These are phyloP conservation scores for Prunus padus DNA, from an alignment of 306 rosid species.

Conservation along the genomic window DNA sequence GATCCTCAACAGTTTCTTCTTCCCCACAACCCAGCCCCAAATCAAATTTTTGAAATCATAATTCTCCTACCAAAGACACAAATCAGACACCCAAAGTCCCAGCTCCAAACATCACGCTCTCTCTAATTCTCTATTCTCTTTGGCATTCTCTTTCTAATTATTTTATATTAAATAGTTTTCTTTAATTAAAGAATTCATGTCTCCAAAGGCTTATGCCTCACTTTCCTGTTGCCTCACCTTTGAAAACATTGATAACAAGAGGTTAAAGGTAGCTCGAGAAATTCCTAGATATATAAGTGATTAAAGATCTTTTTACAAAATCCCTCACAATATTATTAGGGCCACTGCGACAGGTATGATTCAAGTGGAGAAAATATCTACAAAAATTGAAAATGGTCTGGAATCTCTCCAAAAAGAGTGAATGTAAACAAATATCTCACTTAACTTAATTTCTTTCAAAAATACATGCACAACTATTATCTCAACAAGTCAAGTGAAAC, in stretches of 20 bases:
- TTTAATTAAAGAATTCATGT: neutral
- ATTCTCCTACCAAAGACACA: conserved; percentile 1
- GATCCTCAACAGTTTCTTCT: neutral
- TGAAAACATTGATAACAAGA: neutral
- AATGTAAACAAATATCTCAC: neutral
- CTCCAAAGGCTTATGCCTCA: neutral
- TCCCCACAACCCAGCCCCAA: neutral
- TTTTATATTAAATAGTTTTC: neutral
- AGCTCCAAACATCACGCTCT: neutral
- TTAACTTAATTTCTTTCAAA: neutral
- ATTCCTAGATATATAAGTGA: neutral
- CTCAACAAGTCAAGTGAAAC: neutral
- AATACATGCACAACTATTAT: neutral
- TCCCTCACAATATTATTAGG: neutral
- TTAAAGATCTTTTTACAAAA: neutral
- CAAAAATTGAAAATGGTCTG: no score
- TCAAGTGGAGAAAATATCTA: neutral
- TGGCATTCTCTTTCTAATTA: neutral
- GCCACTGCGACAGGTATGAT: neutral
- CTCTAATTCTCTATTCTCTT: neutral
- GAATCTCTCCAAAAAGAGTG: neutral
- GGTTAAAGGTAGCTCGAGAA: neutral
- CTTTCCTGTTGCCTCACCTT: neutral
- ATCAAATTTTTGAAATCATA: neutral
- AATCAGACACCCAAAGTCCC: neutral